Conservation (phyloP, 2,329 filamentous ascomycete species). For the Parafenestella ontariensis region DNA sequence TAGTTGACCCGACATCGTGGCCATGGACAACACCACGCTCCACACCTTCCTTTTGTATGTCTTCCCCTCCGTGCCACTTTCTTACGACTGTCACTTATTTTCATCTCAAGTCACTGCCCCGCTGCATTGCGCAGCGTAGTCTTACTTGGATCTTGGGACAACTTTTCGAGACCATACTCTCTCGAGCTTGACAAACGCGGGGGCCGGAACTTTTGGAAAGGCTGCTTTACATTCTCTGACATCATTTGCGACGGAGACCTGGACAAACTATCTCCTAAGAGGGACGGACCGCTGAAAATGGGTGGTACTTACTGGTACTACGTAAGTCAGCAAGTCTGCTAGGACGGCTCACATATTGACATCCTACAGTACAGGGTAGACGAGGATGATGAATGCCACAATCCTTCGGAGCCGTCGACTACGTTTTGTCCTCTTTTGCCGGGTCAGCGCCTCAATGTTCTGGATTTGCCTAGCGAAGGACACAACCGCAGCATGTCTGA, state of each 20-base stretch:
- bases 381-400: constrained; percentile 78
- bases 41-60: constrained; percentile 65
- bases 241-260: constrained; percentile 81
- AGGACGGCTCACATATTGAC: constrained; percentile 13
- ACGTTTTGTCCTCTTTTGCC: constrained; percentile 84
- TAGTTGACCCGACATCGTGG: constrained; percentile 33
- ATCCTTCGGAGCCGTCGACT: constrained; percentile 75
- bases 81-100: constrained; percentile 29
- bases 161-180: constrained; percentile 78
- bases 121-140: constrained; percentile 70
- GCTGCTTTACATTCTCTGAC: constrained; percentile 84
- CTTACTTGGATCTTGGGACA: constrained; percentile 93
- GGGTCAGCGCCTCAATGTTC: constrained; percentile 83
- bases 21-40: constrained; percentile 63
- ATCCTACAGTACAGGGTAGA: constrained; percentile 78
- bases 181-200: constrained; percentile 83
- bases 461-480: constrained; percentile 77
- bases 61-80: constrained; percentile 23
- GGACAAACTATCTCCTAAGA: constrained; percentile 59
- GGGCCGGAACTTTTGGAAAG: constrained; percentile 80
- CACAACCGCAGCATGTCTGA: constrained; percentile 70
- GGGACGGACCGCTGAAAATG: constrained; percentile 86
- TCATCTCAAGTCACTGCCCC: constrained; percentile 42
- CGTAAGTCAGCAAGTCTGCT: constrained; percentile 61
- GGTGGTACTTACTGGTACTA: constrained; percentile 96